A percentile compares a stretch with the other conserved stretches of the same genome.
phyloP scores from a whole-genome alignment of 306 rosid species.

The Lathyrus oleraceus region DNA sequence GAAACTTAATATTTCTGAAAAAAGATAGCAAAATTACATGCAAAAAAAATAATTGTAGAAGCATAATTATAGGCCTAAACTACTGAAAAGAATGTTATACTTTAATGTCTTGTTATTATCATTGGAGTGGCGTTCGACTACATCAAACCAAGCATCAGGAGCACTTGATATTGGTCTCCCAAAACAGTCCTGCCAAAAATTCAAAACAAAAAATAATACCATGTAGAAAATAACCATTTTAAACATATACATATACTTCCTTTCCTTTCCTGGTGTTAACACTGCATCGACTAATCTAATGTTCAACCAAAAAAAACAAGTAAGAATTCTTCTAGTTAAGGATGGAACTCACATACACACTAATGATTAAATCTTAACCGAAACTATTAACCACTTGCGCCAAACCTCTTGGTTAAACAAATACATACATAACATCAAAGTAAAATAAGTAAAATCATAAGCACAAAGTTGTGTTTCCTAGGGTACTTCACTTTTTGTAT shows the following conservation, averaged over 20 bases:
- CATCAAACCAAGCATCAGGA: slow-evolving; percentile 98
- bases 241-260: not conserved
- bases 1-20: not conserved
- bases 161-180: slow-evolving; percentile 93
- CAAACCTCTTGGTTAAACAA: not conserved
- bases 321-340: not conserved
- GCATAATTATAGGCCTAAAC: not conserved
- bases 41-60: not conserved
- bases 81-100: slow-evolving; percentile 32
- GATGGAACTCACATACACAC: not conserved
- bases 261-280: not conserved
- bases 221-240: not conserved
- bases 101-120: slow-evolving; percentile 87
- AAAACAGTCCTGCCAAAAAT: slow-evolving; percentile 72
- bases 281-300: not conserved
- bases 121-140: slow-evolving; percentile 88
- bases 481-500: not conserved
- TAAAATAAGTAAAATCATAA: not conserved
- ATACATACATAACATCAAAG: not conserved
- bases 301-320: not conserved
- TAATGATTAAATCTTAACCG: not conserved
- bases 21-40: not conserved
- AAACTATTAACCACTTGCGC: not conserved
- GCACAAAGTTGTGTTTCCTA: not conserved
- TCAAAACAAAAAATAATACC: not conserved